Conservation (phyloP, 106 monocot species). For the Platanthera zijinensis region DNA sequence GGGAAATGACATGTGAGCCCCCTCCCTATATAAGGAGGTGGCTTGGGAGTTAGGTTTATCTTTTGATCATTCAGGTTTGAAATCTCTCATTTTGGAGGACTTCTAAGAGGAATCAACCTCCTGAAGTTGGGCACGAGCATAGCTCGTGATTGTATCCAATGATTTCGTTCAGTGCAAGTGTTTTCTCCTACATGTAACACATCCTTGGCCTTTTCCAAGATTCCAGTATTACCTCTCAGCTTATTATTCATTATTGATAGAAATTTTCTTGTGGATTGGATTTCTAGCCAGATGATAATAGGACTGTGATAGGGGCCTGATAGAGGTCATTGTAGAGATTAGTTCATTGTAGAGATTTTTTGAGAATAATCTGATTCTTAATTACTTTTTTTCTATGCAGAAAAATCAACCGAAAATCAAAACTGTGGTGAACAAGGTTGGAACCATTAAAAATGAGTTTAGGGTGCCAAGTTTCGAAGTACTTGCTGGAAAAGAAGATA, state of each 20-base stretch:
- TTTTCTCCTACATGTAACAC: too few species aligned
- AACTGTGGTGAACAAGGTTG: conserved; percentile 96
- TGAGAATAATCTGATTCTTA: not conserved
- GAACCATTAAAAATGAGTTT: conserved; percentile 85
- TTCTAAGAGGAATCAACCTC: too few species aligned
- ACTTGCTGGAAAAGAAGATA: conserved; percentile 69
- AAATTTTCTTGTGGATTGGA: not conserved
- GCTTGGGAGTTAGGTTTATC: too few species aligned
- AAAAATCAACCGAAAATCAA: conserved; percentile 95
- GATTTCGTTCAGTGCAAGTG: too few species aligned
- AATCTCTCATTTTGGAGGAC: too few species aligned
- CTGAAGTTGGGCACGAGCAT: too few species aligned
- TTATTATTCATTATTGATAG: not conserved
- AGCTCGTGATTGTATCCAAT: too few species aligned
- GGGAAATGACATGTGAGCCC: too few species aligned
- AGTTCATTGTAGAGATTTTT: not conserved
- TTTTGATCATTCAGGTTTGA: too few species aligned
- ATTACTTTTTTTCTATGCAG: conserved; percentile 29
- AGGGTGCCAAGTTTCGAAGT: conserved; percentile 93
- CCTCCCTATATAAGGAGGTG: too few species aligned
- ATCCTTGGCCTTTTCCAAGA: not conserved
- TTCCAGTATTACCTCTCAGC: not conserved
- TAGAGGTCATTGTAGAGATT: not conserved
- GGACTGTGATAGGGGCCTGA: not conserved
- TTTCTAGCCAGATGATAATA: not conserved